phyloP scores from a whole-genome alignment of 345 rosid species.

The Populus alba region DNA sequence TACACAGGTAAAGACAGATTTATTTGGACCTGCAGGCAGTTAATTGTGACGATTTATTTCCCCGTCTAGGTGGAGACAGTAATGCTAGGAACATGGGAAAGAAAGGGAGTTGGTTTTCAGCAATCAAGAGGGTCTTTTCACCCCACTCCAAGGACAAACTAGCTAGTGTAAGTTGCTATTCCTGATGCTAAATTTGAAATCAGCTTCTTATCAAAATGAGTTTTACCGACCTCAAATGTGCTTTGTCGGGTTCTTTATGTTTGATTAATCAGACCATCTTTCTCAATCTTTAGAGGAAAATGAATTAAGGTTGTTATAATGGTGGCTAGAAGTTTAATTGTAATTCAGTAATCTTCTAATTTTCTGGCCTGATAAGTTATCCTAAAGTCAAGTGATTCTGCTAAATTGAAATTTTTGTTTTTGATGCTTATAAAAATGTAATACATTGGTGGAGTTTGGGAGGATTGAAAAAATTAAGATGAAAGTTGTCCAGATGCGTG shows the following conservation, averaged over 20 bases:
- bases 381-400: neutral
- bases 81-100: conserved; percentile 85
- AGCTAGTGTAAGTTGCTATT: conserved; percentile 48
- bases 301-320: neutral
- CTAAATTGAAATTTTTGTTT: neutral
- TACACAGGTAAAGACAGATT: conserved; percentile 4
- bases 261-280: neutral
- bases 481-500: neutral
- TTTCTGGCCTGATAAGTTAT: neutral
- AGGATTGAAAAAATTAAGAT: neutral
- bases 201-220: neutral
- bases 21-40: conserved; percentile 16
- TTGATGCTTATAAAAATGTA: neutral
- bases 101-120: conserved; percentile 93
- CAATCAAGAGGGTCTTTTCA: conserved; percentile 78
- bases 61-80: conserved; percentile 40
- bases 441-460: neutral
- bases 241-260: neutral
- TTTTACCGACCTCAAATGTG: neutral
- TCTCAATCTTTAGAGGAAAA: neutral
- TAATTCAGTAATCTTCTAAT: neutral
- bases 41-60: conserved; percentile 20
- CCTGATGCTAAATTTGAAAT: neutral
- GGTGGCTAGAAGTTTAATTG: neutral
- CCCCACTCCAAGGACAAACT: conserved; percentile 71